Base-by-base conservation (phyloP, 176 grass and related monocot species). In the Eragrostis nindensis region DNA sequence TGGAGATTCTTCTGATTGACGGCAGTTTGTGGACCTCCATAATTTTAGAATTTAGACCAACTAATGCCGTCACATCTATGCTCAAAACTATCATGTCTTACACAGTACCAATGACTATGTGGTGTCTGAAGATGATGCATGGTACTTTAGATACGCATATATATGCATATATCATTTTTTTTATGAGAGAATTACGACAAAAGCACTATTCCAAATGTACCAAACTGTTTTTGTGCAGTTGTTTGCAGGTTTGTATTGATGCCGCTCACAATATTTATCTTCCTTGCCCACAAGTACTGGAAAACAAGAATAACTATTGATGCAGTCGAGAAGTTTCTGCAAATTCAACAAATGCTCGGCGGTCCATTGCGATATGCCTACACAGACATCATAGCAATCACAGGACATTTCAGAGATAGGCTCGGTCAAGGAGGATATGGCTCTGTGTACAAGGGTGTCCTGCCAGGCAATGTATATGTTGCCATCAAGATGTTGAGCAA, bases 381-480 rank as follows among this genome's bases (percentile, higher is more conserved):
- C 53, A 84, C 55, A 0, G 80, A 93, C 19, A 38, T 93, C 57
- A 74, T 24, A 7, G 91, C 91, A 7, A 85, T 93, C 68, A 90
- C 91, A 25, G 19, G 56, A 6, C 79, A 92, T 22, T 92, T 89
- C 56, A 77, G 44, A 72, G 87, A 81, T 1, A 92, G 86, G 53
- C 13, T 93, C 0, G 91, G 91, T 0, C 85, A 93, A 82, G 84
- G 91, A 6, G 81, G 87, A 0, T 93, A 87, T 3, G 91, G 87
- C 0, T 82, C 72, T 0, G 91, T 93, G 0, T 93, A 57, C 3
- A 90, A 85, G 27, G 91, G 81, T 10, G 56, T 71, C 6, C 73
- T 76, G 5, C 57, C 75, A 1, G 82, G 68, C 0, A 0, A 39
- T 7, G 5, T 50, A 1, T 50, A 68, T 22, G 70, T 75, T 4